phyloP scores from a whole-genome alignment of 495 filamentous ascomycete genomes.

The Chlorociboria aeruginascens region DNA sequence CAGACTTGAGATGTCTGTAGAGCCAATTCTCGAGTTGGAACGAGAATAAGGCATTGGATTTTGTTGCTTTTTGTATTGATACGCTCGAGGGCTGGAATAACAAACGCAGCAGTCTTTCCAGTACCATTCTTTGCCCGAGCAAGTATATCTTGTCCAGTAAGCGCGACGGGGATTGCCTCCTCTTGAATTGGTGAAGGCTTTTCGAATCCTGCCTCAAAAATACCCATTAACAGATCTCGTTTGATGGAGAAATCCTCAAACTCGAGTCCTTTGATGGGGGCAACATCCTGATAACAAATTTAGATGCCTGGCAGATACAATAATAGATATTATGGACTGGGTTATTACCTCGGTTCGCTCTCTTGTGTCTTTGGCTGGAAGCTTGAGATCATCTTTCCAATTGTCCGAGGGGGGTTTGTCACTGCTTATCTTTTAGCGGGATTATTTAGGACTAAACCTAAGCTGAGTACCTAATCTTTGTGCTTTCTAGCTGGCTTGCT shows the following conservation, averaged over 20 bases:
- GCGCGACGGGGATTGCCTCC: conserved; percentile 92
- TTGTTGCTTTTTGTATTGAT: conserved; percentile 94
- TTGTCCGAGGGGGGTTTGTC: conserved; percentile 46
- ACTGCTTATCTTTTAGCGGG: conserved; percentile 14
- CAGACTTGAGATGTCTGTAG: conserved; percentile 98
- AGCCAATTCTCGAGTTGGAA: conserved; percentile 94
- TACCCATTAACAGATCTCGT: conserved; percentile 92
- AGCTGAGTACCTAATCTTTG: conserved; percentile 41
- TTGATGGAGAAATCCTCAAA: conserved; percentile 96
- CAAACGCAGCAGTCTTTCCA: conserved; percentile 94
- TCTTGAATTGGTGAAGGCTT: conserved; percentile 99
- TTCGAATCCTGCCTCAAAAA: conserved; percentile 97
- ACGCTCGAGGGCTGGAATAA: conserved; percentile 88
- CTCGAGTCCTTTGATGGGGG: conserved; percentile 89
- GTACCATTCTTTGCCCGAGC: conserved; percentile 97
- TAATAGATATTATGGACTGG: not conserved
- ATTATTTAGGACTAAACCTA: not conserved
- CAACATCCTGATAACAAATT: conserved; percentile 65
- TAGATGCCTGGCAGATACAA: conserved; percentile 12
- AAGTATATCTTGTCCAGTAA: conserved; percentile 90
- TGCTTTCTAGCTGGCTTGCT: conserved; percentile 56
- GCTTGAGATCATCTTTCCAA: conserved; percentile 70
- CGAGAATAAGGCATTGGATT: conserved; percentile 89
- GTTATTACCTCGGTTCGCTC: conserved; percentile 77
- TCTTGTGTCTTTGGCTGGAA: conserved; percentile 72